Evolutionary conservation across 2,329 filamentous ascomycete species (phyloP), one percentile per base, ranked within the genome.

Genomic region (Aspergillus versicolor): DNA sequence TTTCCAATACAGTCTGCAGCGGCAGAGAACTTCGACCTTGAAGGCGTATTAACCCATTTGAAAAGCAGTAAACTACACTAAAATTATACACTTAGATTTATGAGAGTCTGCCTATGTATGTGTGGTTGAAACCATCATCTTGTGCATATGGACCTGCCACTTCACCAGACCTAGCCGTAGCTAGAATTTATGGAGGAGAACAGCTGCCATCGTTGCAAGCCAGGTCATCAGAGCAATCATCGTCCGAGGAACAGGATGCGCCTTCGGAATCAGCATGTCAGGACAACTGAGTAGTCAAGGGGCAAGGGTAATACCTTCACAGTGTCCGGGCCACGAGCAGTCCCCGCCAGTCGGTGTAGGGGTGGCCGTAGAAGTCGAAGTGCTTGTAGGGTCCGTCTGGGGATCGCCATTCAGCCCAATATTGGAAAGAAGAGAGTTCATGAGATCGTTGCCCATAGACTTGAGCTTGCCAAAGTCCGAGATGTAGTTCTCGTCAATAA

Each of bases 391-490:
- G 11, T 19, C 17, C 4, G 24, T 15, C 30, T 11, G 52, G 34
- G 12, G 19, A 6, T 38, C 13, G 13, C 47, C 37, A 1, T 37
- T 19, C 7, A 68, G 46, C 2, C 56, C 51, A 17, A 71, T 44
- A 41, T 66, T 69, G 8, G 61, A 59, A 0, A 55, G 61, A 5
- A 70, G 59, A 2, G 62, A 56, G 2, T 59, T 61, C n/a, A 70
- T 54, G 0, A 70, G 62, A 24, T 52, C 61, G 32, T 71, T 65
- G 2, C 69, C 68, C 65, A 69, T 67, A 3, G 65, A 62, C 9
- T 63, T 65, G 4, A 70, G 65, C 48, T 63, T 64, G 48, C 57
- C 62, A 56, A 69, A 67, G 61, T 67, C 59, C 58, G 65, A 64
- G 57, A 69, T 63, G 58, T 70, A 68, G 60, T 67, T 62, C 47